Evolutionary conservation across 1,284 basidiomycete genomes (phyloP).

Genomic region (Naganishia sp.): DNA sequence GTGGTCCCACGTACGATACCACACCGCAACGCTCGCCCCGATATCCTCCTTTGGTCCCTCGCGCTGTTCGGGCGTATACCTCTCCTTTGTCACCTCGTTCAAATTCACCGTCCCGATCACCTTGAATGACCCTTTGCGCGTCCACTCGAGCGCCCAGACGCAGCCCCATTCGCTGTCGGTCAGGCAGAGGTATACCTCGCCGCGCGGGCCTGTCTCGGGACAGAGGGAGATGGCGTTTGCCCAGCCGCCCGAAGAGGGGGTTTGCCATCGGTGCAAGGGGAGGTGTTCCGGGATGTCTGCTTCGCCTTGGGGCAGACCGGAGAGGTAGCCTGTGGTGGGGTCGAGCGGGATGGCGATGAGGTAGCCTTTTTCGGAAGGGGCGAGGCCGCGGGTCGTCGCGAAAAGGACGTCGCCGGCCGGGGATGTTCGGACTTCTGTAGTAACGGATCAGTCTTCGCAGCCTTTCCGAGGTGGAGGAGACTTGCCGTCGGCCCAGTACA

Average conservation of each 20-base stretch:
- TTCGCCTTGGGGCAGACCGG: not conserved
- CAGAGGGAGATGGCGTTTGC: slow-evolving; percentile 54
- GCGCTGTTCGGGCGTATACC: not conserved
- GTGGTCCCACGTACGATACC: not conserved
- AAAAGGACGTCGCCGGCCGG: slow-evolving; percentile 44
- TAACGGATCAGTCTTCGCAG: not conserved
- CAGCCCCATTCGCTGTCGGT: slow-evolving; percentile 52
- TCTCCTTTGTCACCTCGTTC: not conserved
- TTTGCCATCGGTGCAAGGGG: slow-evolving; percentile 41
- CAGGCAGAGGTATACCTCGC: slow-evolving; percentile 45
- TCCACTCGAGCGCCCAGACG: slow-evolving; percentile 42
- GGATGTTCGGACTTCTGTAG: slow-evolving; percentile 49
- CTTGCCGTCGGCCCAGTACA: slow-evolving; percentile 48
- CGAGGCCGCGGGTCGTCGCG: slow-evolving; percentile 51
- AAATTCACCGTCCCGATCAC: slow-evolving; percentile 33
- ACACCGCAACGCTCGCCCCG: slow-evolving; percentile 35
- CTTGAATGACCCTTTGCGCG: slow-evolving; percentile 36
- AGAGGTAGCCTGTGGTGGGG: slow-evolving; percentile 38
- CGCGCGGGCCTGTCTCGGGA: slow-evolving; percentile 36
- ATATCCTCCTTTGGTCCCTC: slow-evolving; percentile 34
- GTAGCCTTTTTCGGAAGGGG: slow-evolving; percentile 46
- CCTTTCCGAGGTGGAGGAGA: not conserved
- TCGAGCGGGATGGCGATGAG: slow-evolving; percentile 48
- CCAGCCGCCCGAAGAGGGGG: slow-evolving; percentile 54
- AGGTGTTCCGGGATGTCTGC: not conserved